Conservation (phyloP, 345 rosid species). For the Ricinus communis region DNA sequence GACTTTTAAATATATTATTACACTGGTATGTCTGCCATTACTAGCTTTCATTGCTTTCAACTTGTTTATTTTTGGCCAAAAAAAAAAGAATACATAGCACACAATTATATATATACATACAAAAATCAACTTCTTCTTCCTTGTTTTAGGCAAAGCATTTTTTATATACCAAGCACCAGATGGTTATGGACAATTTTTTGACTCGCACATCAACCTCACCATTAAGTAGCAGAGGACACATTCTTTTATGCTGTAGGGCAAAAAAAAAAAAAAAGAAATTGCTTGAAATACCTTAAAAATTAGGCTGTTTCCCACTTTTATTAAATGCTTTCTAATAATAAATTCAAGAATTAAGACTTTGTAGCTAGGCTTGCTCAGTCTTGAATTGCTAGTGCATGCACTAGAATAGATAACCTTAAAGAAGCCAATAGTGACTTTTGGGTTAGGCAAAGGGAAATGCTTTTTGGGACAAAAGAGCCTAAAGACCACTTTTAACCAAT, state of each 20-base stretch:
- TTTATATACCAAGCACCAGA: neutral
- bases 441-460: slow-evolving; percentile 17
- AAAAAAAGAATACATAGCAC: too few species aligned
- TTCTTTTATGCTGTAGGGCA: too few species aligned
- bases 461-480: slow-evolving; percentile 13
- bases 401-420: neutral
- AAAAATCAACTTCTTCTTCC: neutral
- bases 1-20: too few species aligned
- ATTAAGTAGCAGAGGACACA: neutral
- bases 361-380: neutral
- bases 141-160: neutral
- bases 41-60: neutral
- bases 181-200: neutral
- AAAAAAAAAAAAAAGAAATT: too few species aligned
- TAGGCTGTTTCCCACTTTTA: neutral
- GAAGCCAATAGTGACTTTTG: neutral
- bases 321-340: neutral
- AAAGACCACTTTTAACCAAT: slow-evolving; percentile 9
- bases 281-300: neutral
- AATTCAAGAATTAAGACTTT: neutral
- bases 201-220: slow-evolving; percentile 1
- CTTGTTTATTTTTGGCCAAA: neutral
- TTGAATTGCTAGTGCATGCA: neutral
- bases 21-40: slow-evolving; percentile 26
- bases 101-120: too few species aligned